Evolutionary conservation across 148 eudicot genomes (phyloP).

Genomic region (Polygonum aviculare): DNA sequence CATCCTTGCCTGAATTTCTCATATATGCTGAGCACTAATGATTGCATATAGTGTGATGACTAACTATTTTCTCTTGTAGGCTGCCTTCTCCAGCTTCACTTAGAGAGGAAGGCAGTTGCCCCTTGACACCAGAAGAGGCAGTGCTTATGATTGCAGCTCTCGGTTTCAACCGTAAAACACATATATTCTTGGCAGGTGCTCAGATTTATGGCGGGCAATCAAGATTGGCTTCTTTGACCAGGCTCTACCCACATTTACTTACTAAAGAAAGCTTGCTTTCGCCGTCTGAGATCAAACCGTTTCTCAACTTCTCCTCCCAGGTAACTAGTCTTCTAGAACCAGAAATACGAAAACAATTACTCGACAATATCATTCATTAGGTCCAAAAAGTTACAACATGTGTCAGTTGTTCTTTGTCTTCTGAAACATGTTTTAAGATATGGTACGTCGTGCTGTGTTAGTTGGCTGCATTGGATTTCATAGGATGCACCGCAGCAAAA

Average conservation of each 20-base stretch:
- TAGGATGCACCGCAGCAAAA: conserved; percentile 75
- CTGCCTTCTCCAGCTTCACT: conserved; percentile 70
- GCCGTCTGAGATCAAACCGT: conserved; percentile 72
- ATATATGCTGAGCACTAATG: neutral
- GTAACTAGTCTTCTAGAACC: conserved; percentile 19
- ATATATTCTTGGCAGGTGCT: conserved; percentile 81
- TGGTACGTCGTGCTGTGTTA: conserved; percentile 17
- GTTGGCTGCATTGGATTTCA: conserved; percentile 95
- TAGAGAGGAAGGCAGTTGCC: conserved; percentile 82
- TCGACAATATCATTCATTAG: too few species aligned
- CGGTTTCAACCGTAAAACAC: conserved; percentile 84
- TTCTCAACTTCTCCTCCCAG: conserved; percentile 89
- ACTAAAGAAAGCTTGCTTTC: conserved; percentile 88
- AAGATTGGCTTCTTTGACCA: conserved; percentile 69
- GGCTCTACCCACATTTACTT: conserved; percentile 81
- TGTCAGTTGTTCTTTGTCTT: neutral
- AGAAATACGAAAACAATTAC: neutral
- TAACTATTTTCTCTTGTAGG: conserved; percentile 30
- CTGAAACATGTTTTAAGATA: neutral
- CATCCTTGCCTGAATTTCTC: neutral
- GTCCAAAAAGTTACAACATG: too few species aligned
- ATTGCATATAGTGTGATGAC: neutral
- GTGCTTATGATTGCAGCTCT: conserved; percentile 94
- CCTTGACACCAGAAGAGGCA: conserved; percentile 92
- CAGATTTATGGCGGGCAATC: conserved; percentile 89